Evolutionary conservation across 1,139 yeast species (phyloP).

Genomic region (Casaregolazyma suthepensis): DNA sequence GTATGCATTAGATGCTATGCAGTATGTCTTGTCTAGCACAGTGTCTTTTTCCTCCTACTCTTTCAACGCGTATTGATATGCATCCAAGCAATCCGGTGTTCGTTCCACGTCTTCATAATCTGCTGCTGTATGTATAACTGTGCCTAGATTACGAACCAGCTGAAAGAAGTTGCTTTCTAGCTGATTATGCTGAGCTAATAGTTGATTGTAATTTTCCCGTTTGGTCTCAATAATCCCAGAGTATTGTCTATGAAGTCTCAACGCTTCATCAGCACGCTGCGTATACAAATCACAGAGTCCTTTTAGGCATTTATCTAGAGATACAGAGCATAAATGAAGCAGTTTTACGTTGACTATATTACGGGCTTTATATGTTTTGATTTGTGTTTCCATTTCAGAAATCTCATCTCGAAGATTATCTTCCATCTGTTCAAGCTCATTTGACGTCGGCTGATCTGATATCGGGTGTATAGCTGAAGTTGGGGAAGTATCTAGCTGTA

Average conservation of each 20-base stretch:
- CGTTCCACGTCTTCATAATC: conserved; percentile 9
- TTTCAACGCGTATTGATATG: conserved; percentile 3
- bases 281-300: conserved; percentile 23
- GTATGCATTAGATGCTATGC: too few relatives aligned
- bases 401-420: conserved; percentile 10
- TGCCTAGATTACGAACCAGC: conserved; percentile 21
- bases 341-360: conserved; percentile 19
- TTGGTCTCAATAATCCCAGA: conserved; percentile 22
- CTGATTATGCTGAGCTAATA: conserved; percentile 21
- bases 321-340: conserved; percentile 18
- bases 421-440: conserved; percentile 11
- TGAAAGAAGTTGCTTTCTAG: conserved; percentile 21
- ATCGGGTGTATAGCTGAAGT: background rate
- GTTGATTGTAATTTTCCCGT: conserved; percentile 19
- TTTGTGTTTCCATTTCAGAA: conserved; percentile 15
- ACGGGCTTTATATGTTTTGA: conserved; percentile 14
- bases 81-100: conserved; percentile 12
- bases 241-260: conserved; percentile 23
- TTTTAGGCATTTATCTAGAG: conserved; percentile 22
- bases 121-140: conserved; percentile 13
- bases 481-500: conserved; percentile 18
- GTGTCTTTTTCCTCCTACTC: background rate
- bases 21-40: background rate
- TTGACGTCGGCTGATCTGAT: conserved; percentile 3
- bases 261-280: conserved; percentile 21